A percentile compares a stretch with the other conserved stretches of the same genome.
phyloP scores from a whole-genome alignment of 441 rosid species.

The Erodium moschatum region DNA sequence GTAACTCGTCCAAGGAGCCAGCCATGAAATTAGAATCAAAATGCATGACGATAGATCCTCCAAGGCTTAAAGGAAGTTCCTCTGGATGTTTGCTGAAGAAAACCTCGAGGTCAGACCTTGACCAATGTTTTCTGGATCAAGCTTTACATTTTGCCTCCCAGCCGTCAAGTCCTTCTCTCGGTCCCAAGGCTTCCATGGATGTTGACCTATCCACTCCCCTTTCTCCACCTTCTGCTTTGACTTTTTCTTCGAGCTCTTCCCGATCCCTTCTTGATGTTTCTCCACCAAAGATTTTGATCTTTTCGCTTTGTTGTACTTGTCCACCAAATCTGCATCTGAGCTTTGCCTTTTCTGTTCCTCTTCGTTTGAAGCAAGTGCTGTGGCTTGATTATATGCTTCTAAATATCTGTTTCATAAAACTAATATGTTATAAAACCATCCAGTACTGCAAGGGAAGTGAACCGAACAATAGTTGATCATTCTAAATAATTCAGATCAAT shows the following conservation, averaged over 20 bases:
- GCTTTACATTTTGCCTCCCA: slow-evolving; percentile 58
- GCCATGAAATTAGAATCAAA: too few relatives aligned
- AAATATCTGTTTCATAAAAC: slow-evolving; percentile 43
- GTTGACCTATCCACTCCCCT: slow-evolving; percentile 76
- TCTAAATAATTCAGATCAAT: not conserved
- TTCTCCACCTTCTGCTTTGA: slow-evolving; percentile 43
- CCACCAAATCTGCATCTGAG: slow-evolving; percentile 75
- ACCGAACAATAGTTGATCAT: slow-evolving; percentile 1
- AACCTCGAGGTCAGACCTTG: slow-evolving; percentile 68
- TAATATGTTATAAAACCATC: slow-evolving; percentile 2
- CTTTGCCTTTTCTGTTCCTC: slow-evolving; percentile 37
- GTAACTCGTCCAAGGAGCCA: too few relatives aligned
- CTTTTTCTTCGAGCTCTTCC: slow-evolving; percentile 46
- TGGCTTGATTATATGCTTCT: slow-evolving; percentile 73
- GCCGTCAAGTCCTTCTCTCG: slow-evolving; percentile 75
- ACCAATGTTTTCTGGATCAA: slow-evolving; percentile 60
- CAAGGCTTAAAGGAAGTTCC: slow-evolving; percentile 63
- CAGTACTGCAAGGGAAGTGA: not conserved
- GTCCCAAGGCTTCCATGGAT: slow-evolving; percentile 99
- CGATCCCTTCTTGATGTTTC: slow-evolving; percentile 56
- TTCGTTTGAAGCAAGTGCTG: slow-evolving; percentile 68
- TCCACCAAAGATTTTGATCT: slow-evolving; percentile 74
- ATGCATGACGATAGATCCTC: too few relatives aligned
- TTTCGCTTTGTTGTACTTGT: slow-evolving; percentile 73
- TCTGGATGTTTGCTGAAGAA: slow-evolving; percentile 66